Conservation (phyloP, 2,329 filamentous ascomycete species). For the Paracoccidioides lutzii region DNA sequence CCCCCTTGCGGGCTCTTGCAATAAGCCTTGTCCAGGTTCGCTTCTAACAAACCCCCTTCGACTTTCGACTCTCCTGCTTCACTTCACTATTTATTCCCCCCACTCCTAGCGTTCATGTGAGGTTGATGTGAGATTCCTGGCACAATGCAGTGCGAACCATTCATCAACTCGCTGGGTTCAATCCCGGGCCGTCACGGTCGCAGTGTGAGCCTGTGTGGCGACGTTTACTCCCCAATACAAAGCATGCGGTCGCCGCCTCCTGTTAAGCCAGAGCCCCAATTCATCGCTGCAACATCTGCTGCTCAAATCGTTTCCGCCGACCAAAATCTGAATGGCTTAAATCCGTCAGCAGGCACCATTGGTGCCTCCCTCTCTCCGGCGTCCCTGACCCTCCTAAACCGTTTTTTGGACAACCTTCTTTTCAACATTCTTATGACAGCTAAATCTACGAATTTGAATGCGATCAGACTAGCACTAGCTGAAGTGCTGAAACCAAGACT, state of each 20-base stretch:
- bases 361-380: conserved; percentile 59
- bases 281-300: conserved; percentile 77
- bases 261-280: conserved; percentile 66
- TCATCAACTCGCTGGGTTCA: conserved; percentile 1
- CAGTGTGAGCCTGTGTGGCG: conserved; percentile 29
- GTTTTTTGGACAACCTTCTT: conserved; percentile 83
- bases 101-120: neutral
- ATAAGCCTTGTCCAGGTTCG: conserved; percentile 2
- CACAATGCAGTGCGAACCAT: conserved; percentile 2
- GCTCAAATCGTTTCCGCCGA: conserved; percentile 86
- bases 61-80: neutral
- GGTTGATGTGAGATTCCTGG: conserved; percentile 1
- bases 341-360: conserved; percentile 57
- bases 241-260: conserved; percentile 51
- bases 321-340: conserved; percentile 59
- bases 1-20: neutral
- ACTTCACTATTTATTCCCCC: neutral
- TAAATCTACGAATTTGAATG: conserved; percentile 60
- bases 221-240: conserved; percentile 20
- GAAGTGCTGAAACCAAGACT: conserved; percentile 84
- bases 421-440: conserved; percentile 78
- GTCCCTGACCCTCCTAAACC: conserved; percentile 70
- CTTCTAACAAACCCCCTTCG: conserved; percentile 1
- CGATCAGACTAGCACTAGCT: conserved; percentile 66
- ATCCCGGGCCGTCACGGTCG: conserved; percentile 13